Conservation (phyloP, 805 yeast species). For the Metschnikowia proteae region DNA sequence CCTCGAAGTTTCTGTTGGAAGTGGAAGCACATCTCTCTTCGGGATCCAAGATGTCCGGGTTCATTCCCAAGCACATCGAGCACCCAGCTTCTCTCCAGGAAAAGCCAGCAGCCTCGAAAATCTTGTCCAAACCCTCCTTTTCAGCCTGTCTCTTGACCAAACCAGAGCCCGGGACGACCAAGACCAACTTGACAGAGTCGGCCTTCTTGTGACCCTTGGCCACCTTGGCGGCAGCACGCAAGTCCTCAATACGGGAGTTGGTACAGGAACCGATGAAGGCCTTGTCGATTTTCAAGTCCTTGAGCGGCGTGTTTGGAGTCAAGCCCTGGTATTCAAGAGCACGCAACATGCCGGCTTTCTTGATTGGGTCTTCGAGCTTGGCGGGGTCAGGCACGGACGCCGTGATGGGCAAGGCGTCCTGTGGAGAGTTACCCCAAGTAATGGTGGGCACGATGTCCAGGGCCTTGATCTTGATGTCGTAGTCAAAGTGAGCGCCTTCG, state of each 20-base stretch:
- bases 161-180: conserved; percentile 98
- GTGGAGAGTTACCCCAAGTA: conserved; percentile 99
- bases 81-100: conserved; percentile 99
- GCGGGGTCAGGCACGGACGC: conserved; percentile 89
- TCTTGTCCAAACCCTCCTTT: conserved; percentile 87
- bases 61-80: conserved; percentile 99
- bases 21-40: conserved; percentile 98
- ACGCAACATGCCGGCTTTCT: conserved; percentile 81
- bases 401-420: conserved; percentile 94
- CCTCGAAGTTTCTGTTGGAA: conserved; percentile 97
- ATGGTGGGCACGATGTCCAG: conserved; percentile 90
- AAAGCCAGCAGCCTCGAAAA: conserved; percentile 89
- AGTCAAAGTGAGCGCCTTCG: conserved; percentile 85
- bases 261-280: conserved; percentile 98
- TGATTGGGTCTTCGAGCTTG: conserved; percentile 63
- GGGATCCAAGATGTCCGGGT: conserved; percentile 93
- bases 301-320: conserved; percentile 72
- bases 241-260: conserved; percentile 94
- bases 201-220: conserved; percentile 90
- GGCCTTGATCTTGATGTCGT: conserved; percentile 76
- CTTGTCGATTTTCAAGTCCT: conserved; percentile 78
- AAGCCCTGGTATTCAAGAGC: conserved; percentile 93
- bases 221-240: conserved; percentile 91
- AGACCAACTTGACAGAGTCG: conserved; percentile 68
- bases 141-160: conserved; percentile 92